Conservation (phyloP, 805 yeast species). For the Pichia kluyveri region DNA sequence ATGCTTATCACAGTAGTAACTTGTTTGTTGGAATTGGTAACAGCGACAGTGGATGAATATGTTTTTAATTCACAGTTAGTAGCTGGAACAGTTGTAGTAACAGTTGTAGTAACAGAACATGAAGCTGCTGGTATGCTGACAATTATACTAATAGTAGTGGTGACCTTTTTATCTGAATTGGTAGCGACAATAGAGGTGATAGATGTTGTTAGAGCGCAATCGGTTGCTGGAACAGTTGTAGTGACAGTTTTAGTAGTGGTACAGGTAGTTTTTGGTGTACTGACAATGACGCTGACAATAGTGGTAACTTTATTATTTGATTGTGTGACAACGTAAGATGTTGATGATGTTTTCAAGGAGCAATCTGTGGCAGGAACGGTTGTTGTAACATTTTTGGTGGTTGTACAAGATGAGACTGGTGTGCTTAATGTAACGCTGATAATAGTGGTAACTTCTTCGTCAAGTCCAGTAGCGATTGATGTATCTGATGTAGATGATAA, state of each 20-base stretch:
- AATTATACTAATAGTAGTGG: background rate
- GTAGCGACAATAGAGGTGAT: background rate
- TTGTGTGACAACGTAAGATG: background rate
- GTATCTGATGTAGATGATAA: too few species aligned
- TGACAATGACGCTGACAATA: background rate
- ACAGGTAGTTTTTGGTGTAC: background rate
- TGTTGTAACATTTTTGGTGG: background rate
- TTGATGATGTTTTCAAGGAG: background rate
- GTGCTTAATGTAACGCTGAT: too few species aligned
- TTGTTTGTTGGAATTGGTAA: background rate
- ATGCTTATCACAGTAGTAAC: background rate
- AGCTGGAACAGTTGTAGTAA: background rate
- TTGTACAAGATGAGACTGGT: too few species aligned
- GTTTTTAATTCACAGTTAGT: background rate
- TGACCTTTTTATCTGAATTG: background rate
- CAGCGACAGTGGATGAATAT: background rate
- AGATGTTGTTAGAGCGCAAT: background rate
- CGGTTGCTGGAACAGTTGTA: constrained; percentile 1
- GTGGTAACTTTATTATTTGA: background rate
- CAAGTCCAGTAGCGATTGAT: too few species aligned
- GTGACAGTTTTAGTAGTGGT: background rate
- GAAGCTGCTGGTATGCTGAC: too few species aligned
- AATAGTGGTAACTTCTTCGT: too few species aligned
- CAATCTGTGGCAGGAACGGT: constrained; percentile 1
- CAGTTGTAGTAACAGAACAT: background rate